These are phyloP conservation scores for Lonicera japonica DNA, from an alignment of 129 eudicot genomes.

Conservation along the genomic window DNA sequence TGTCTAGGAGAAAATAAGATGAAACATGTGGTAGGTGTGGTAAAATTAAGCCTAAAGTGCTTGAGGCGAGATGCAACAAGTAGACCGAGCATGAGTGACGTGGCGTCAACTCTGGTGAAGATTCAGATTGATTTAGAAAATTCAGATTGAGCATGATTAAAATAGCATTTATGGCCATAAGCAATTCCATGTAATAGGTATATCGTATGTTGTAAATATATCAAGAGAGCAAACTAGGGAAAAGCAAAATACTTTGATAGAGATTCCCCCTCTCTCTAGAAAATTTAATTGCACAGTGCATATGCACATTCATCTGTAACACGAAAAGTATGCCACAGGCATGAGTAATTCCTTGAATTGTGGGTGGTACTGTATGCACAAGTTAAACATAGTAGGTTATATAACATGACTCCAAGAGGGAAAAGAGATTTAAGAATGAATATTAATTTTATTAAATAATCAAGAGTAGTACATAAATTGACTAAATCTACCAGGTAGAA, in stretches of 20 bases:
- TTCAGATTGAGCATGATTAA: too few relatives aligned
- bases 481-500: constrained; percentile 21
- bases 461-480: constrained; percentile 8
- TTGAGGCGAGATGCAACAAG: constrained; percentile 33
- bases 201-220: background rate
- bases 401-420: background rate
- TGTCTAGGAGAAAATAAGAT: constrained; percentile 20
- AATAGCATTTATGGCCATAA: background rate
- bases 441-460: constrained; percentile 12
- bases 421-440: constrained; percentile 1
- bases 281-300: too few relatives aligned
- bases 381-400: background rate
- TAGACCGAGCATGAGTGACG: constrained; percentile 55
- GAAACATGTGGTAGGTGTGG: constrained; percentile 32
- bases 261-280: too few relatives aligned
- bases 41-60: constrained; percentile 37
- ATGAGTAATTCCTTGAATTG: too few relatives aligned
- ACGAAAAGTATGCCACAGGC: too few relatives aligned
- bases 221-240: too few relatives aligned
- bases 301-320: too few relatives aligned
- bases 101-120: constrained; percentile 38
- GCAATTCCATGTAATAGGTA: background rate
- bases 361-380: background rate
- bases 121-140: constrained; percentile 22
- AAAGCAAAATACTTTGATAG: too few relatives aligned